A percentile compares a stretch with the other conserved stretches of the same genome.
phyloP scores from a whole-genome alignment of 176 grass and related monocot species.

The Hordeum vulgare region DNA sequence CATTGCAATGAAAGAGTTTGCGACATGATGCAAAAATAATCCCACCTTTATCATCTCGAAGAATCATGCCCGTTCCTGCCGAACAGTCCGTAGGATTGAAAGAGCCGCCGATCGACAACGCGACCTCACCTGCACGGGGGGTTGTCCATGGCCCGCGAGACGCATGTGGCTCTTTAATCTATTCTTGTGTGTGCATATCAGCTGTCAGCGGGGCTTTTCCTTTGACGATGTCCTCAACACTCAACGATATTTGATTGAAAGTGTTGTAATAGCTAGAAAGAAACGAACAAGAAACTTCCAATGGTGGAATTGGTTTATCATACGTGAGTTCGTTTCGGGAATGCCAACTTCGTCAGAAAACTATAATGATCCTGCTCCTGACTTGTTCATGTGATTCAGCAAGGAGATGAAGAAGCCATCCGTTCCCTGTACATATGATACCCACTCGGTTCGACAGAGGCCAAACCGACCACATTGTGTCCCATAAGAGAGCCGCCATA shows the following conservation, averaged over 20 bases:
- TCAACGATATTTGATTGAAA: no score
- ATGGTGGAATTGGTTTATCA: background rate
- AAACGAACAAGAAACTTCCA: background rate
- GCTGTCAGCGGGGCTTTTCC: background rate
- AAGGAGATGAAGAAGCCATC: background rate
- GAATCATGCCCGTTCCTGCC: no score
- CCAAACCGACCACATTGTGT: background rate
- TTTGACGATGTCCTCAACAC: background rate
- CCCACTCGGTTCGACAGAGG: accelerated
- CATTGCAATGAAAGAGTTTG: no score
- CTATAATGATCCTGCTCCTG: background rate
- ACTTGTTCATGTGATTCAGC: background rate
- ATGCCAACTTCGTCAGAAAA: background rate
- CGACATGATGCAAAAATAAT: no score
- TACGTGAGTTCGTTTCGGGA: background rate
- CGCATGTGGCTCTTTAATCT: no score
- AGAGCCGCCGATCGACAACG: no score
- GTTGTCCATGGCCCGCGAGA: no score
- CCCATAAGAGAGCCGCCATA: background rate
- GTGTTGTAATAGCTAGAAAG: no score
- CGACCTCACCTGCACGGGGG: no score
- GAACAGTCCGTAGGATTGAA: no score
- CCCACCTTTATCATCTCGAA: background rate
- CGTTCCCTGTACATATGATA: background rate
- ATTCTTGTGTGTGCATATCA: no score